Conservation (phyloP, 306 rosid species). For the Geum urbanum region DNA sequence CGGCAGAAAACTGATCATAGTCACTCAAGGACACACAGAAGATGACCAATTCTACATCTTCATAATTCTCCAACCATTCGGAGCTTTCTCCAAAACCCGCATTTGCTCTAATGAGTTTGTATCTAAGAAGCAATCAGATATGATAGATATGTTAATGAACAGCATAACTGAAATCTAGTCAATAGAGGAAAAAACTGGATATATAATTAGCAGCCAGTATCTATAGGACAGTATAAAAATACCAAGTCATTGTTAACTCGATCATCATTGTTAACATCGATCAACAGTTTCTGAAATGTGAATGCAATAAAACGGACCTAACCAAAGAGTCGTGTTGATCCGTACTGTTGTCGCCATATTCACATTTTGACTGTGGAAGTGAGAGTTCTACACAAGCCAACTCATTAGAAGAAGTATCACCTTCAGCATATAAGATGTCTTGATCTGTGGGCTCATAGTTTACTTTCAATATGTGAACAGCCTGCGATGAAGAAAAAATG, state of each 20-base stretch:
- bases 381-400: constrained; percentile 88
- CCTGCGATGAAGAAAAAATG: constrained; percentile 55
- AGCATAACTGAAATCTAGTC: neutral
- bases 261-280: neutral
- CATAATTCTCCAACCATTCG: constrained; percentile 99
- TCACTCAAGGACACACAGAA: constrained; percentile 87
- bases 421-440: constrained; percentile 91
- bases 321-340: constrained; percentile 62
- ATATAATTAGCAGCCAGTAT: neutral
- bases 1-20: constrained; percentile 70
- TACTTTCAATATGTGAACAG: constrained; percentile 66
- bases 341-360: constrained; percentile 42
- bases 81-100: constrained; percentile 81
- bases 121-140: constrained; percentile 35
- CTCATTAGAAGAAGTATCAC: constrained; percentile 93
- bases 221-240: neutral
- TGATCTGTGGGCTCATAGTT: constrained; percentile 90
- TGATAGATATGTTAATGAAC: neutral
- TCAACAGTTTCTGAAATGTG: neutral
- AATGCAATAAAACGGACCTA: constrained; percentile 46
- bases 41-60: constrained; percentile 81
- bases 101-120: constrained; percentile 51
- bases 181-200: neutral
- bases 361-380: constrained; percentile 64
- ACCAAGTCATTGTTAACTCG: neutral